These are phyloP conservation scores for Russula earlei DNA, from an alignment of 768 basidiomycete genomes.

Conservation along the genomic window DNA sequence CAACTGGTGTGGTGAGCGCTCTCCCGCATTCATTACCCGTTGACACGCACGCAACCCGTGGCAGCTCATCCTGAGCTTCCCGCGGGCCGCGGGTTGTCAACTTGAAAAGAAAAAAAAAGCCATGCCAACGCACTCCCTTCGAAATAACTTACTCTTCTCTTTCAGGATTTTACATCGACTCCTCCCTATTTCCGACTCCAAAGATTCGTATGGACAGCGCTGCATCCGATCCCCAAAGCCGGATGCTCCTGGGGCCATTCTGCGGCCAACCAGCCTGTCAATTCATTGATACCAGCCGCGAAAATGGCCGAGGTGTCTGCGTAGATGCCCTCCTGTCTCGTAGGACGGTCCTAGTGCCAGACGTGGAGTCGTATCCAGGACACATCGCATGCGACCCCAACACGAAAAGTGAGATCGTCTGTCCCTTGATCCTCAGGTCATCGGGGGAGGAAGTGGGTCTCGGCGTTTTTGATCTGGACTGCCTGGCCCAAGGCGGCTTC, in stretches of 20 bases:
- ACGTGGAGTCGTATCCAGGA: constrained; percentile 78
- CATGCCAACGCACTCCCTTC: constrained; percentile 24
- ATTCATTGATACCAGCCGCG: constrained; percentile 51
- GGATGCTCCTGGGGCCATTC: constrained; percentile 73
- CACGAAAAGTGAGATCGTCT: constrained; percentile 85
- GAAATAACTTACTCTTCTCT: constrained; percentile 11
- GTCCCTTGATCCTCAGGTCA: constrained; percentile 48
- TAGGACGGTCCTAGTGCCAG: constrained; percentile 54
- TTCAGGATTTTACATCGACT: constrained; percentile 78
- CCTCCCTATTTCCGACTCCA: constrained; percentile 50
- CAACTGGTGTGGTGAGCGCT: constrained; percentile 86
- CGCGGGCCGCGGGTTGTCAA: constrained; percentile 19
- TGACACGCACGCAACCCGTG: not conserved
- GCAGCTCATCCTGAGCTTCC: not conserved
- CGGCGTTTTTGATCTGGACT: constrained; percentile 43
- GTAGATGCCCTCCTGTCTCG: constrained; percentile 60
- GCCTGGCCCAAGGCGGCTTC: constrained; percentile 32
- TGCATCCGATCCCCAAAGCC: constrained; percentile 9
- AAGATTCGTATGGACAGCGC: constrained; percentile 18
- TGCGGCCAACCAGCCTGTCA: constrained; percentile 90
- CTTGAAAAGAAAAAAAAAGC: not conserved
- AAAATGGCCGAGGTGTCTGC: constrained; percentile 68
- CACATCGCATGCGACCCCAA: constrained; percentile 93
- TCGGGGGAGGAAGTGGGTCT: constrained; percentile 24
- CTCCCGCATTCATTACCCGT: constrained; percentile 1